Base-by-base conservation (phyloP, 2,329 filamentous ascomycete genomes). In the Fusarium ambrosium region DNA sequence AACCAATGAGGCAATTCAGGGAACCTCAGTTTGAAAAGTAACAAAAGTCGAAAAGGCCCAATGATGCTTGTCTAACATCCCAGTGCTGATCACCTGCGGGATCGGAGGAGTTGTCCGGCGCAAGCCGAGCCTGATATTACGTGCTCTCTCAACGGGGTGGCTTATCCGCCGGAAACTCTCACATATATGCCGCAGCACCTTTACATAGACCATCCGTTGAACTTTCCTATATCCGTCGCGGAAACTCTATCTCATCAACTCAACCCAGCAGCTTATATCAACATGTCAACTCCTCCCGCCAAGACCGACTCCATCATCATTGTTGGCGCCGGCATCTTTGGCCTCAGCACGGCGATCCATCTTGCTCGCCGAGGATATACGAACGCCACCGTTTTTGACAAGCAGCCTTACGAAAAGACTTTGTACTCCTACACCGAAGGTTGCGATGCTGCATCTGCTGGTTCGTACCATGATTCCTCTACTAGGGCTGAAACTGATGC, bases 351-450 rank as follows among this genome's bases (percentile, higher is more conserved):
- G 2, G 82, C 80, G 4, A 74, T 79, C 39, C 78, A 82, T 56
- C 77, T 82, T 11, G 74, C 79, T 6, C 69, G 72, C 16, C 77
- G 84, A 13, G 87, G 87, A 4, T 89, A 88, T 75, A 80, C 22
- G 7, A 81, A 86, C 68, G 81, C 89, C 29, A 87, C 83, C 10
- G 82, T 89, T 13, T 81, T 89, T 37, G 87, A 89, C 74, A 83
- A 82, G 70, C 85, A 88, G 72, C 84, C 20, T 81, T 75, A 87
- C 37, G 81, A 85, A 14, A 64, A 83, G 37, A 79, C 80, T 0
- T 76, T 76, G 0, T 88, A 88, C 62, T 83, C 83, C 8, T 85
- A 85, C 63, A 71, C 79, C 1, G 68, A 78, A 1, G 86, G 86
- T 24, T 82, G 83, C 59, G 85, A 87, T 74, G 82, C 80, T 6